Conservation (phyloP, 305 asterid genomes). For the Fraxinus albicans region DNA sequence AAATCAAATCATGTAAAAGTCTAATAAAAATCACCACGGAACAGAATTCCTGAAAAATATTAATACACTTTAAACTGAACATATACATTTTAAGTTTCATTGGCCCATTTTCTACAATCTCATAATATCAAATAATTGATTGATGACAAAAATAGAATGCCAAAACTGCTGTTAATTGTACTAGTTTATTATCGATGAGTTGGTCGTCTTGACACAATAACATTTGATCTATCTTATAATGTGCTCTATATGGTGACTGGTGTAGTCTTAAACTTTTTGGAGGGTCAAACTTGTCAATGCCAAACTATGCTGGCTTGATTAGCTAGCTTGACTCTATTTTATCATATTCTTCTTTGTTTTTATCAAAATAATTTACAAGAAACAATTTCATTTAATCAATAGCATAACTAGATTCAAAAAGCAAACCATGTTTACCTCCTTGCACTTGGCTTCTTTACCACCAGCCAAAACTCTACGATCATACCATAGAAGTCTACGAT, state of each 20-base stretch:
- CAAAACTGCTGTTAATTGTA: not conserved
- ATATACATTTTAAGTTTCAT: not conserved
- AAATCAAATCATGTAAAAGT: not conserved
- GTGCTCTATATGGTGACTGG: not conserved
- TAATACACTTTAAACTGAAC: not conserved
- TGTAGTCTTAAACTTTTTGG: not conserved
- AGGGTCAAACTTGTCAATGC: not conserved
- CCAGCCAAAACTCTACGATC: constrained; percentile 64
- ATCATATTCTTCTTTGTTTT: not conserved
- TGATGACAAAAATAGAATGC: not conserved
- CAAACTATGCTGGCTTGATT: not conserved
- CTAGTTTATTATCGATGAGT: not conserved
- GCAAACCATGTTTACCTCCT: constrained; percentile 36
- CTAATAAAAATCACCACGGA: not conserved
- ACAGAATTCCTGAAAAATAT: not conserved
- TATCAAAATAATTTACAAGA: not conserved
- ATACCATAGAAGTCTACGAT: constrained; percentile 54
- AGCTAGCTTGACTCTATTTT: not conserved
- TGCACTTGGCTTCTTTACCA: constrained; percentile 34
- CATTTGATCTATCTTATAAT: not conserved
- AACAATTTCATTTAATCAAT: not conserved
- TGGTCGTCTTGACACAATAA: not conserved
- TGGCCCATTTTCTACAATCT: not conserved
- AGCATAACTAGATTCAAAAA: not conserved
- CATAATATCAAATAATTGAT: not conserved